Conservation (phyloP, 345 rosid species). For the Rhodamnia rubescens region DNA sequence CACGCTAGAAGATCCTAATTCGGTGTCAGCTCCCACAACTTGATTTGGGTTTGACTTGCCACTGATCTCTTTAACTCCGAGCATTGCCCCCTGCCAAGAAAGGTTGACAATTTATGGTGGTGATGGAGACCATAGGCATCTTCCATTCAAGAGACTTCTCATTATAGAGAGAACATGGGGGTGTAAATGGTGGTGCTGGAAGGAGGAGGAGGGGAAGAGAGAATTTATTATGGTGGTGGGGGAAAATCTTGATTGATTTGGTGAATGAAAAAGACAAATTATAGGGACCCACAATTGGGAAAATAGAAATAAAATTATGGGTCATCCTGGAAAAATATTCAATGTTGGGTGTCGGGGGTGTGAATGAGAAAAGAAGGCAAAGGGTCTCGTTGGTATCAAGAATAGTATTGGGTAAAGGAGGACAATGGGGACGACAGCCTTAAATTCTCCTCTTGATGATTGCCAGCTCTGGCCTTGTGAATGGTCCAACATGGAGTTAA, state of each 20-base stretch:
- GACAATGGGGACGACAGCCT: constrained; percentile 26
- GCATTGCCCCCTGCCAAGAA: constrained; percentile 13
- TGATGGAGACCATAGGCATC: constrained; percentile 14
- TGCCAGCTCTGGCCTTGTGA: constrained; percentile 23
- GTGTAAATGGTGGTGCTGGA: not conserved
- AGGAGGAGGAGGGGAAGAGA: constrained; percentile 2
- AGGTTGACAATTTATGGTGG: constrained; percentile 18
- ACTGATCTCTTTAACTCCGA: not conserved
- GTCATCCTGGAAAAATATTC: not conserved
- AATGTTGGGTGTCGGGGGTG: not conserved
- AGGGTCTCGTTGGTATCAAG: not conserved
- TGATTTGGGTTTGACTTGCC: constrained; percentile 2
- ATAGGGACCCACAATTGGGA: constrained; percentile 4
- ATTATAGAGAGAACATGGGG: not conserved
- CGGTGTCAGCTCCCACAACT: not conserved
- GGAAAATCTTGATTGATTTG: constrained; percentile 3
- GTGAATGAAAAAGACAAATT: constrained; percentile 5
- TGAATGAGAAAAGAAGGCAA: constrained; percentile 1
- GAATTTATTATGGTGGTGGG: constrained; percentile 6
- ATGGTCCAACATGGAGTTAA: constrained; percentile 34
- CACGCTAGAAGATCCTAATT: not conserved
- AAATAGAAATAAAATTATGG: constrained; percentile 4
- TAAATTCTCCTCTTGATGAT: constrained; percentile 21
- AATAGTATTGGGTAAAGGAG: constrained; percentile 1
- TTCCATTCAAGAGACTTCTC: constrained; percentile 8